Base-by-base conservation (phyloP, 345 rosid species). In the Gossypium arboreum region DNA sequence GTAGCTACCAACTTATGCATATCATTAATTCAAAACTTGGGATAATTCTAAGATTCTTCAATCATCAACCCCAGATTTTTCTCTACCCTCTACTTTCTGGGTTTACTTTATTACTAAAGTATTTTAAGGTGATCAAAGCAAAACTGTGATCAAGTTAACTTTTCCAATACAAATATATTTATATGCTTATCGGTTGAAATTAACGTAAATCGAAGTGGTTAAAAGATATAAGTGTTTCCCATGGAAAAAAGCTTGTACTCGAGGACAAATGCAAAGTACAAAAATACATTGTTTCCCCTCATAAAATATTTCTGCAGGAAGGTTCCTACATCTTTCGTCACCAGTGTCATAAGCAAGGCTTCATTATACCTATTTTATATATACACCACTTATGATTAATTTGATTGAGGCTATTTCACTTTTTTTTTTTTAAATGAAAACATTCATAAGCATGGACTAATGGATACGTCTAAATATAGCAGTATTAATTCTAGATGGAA, bases 281-380 rank as follows among this genome's bases (percentile, higher is more conserved):
- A 82, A 78, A 75, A 1, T 41, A 24, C 51, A 72, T 58, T 72
- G 73, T 68, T 74, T 61, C 65, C 27, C 65, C 41, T 68, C 76
- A 72, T 77, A 69, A 55, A n/a, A 57, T 78, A 72, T 18, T 51
- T 43, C 12, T 22, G 69, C 39, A 82, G 81, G 87, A 82, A 85
- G 79, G 78, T 85, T 81, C 86, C 81, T 64, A 0, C 83, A 76
- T 57, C 81, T 82, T 84, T 78, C 86, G 74, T 78, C 39, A 61
- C 17, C 60, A 64, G 10, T 54, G 68, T 64, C 41, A 63, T 29
- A n/a, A 70, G 63, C 24, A 69, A 62, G 64, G 47, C 61, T 74
- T 58, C 68, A 51, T 64, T 70, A 17, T 58, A 57, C 50, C 9
- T 51, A 43, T 75, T 52, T 9, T 27, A 51, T 54, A 16, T 10